phyloP scores from a whole-genome alignment of 257 asterid species.

The Prunella vulgaris region DNA sequence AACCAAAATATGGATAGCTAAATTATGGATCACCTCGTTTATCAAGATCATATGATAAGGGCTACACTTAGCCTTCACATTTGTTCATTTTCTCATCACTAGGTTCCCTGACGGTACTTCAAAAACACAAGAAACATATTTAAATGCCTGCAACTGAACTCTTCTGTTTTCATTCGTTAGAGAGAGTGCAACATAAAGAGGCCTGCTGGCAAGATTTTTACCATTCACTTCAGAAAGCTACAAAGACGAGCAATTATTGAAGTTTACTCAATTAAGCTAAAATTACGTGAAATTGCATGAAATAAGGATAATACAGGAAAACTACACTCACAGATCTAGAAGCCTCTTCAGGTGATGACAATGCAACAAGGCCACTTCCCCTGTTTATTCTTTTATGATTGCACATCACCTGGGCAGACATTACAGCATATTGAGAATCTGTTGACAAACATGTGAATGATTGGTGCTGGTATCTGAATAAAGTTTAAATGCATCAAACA shows the following conservation, averaged over 20 bases:
- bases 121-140: neutral
- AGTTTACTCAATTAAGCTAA: neutral
- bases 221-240: conserved; percentile 68
- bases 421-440: conserved; percentile 3
- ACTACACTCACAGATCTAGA: conserved; percentile 58
- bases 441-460: neutral
- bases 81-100: neutral
- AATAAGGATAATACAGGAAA: neutral
- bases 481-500: neutral
- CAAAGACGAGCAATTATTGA: neutral
- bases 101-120: neutral
- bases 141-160: conserved; percentile 64
- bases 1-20: neutral
- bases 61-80: neutral
- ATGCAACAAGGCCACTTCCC: conserved; percentile 69
- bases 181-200: conserved; percentile 69
- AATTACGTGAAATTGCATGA: neutral
- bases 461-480: neutral
- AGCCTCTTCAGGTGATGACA: conserved; percentile 66
- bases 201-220: conserved; percentile 48
- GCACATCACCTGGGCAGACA: conserved; percentile 55
- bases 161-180: conserved; percentile 71
- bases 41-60: neutral
- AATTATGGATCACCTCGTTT: neutral
- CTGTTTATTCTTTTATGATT: conserved; percentile 61